Base-by-base conservation (phyloP, 2,329 filamentous ascomycete species). In the Epichloe typhina region DNA sequence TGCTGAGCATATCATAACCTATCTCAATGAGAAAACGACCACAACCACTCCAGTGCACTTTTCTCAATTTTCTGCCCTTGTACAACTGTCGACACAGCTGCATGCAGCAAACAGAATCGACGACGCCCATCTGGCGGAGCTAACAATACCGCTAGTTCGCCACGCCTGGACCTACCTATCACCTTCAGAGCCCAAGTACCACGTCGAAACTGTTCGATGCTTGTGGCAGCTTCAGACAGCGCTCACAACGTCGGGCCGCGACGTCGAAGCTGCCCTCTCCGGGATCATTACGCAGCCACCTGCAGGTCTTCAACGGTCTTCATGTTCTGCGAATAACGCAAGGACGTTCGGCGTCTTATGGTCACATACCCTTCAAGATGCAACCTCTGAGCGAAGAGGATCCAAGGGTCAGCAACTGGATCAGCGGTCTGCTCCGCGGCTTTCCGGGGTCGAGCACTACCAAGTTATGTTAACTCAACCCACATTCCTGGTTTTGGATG, bases 151-250 rank as follows among this genome's bases (percentile, higher is more conserved):
- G 31, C 69, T 97, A 21, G 82, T 93, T 15, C 72, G 73, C 2
- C 77, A 83, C 51, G 75, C 91, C 0, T 98, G 93, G 93, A 66
- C 71, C 5, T 88, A 87, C 60, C 69, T 98, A 39, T 86, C 88
- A 0, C 83, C 87, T n/a, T 75, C 82, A 12, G 83, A 84, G 55
- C 89, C 90, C 0, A 95, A 95, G 62, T 94, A 91, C 57, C 93
- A 97, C 61, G 90, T 98, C 35, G 94, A 98, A 69, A 84, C 89
- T 17, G 87, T 94, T 8, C 82, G 86, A 52, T 84, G 82, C 57
- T 71, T 98, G 39, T 95, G 93, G 87, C 82, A 88, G 56, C 70
- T 98, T 48, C 89, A 97, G 58, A 79, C 76, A 23, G 77, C 82
- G 1, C 76, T 95, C 12, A 79, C 83, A 1, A 70, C 75, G 39